Base-by-base conservation (phyloP, 176 grass and related monocot species). In the Aegilops bicornis region DNA sequence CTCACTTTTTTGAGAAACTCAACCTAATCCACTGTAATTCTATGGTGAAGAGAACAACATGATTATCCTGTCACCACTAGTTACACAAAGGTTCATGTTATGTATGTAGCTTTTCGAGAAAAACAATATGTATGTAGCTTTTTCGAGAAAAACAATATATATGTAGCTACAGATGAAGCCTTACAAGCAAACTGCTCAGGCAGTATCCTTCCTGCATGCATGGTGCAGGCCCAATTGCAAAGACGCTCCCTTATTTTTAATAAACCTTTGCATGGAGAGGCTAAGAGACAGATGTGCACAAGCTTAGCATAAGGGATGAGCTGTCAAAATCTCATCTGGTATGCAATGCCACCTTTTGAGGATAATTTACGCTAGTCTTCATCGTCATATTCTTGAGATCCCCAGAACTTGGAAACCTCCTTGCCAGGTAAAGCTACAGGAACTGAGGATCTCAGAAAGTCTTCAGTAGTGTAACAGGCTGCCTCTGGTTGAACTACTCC, bases 401-500 rank as follows among this genome's bases (percentile, higher is more conserved):
- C 87, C 93, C 91, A 95, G 83, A 98, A 98, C 86, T 81, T 94
- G n/a, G 90, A 87, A 47, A 50, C 88, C 36, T 79, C 80, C 27
- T 66, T 31, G 58, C 76, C 88, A 2, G 69, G 67, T 39, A 91
- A 68, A 82, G 86, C 87, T 72, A 69, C 82, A 68, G 88, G 84
- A 10, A 82, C 31, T 4, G 84, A 92, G 74, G 88, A 92, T 31
- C 74, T 84, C 29, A 81, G 61, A 79, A 94, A 96, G 64, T 98
- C 93, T 58, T 79, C n/a, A 82, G 74, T 88, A 91, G 58, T 76
- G 84, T 82, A 98, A 40, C 63, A 68, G 27, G 72, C 65, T 87
- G 30, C 72, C 83, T 43, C 83, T 73, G 19, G 64, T 43, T 47
- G 73, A 69, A 33, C 64, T 86, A 33, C 58, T 84, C 64, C 88